Evolutionary conservation across 805 yeast species (phyloP).

Genomic region (Cyberlindnera nakhonratchasimensis): DNA sequence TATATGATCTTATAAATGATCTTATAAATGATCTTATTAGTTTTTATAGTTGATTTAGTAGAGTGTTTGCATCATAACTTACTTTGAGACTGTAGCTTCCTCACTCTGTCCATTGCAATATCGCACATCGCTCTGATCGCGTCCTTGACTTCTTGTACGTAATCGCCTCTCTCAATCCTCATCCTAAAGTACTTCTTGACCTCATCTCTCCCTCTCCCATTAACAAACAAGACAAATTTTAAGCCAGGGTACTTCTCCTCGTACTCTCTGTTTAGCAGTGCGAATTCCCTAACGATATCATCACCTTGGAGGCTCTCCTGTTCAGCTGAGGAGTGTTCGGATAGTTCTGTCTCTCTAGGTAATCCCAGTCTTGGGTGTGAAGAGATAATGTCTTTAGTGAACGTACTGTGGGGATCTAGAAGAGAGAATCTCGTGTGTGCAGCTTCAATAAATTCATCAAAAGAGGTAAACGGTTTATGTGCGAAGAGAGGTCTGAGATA

Average conservation of each 20-base stretch:
- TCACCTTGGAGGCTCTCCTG: constrained; percentile 60
- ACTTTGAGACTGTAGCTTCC: constrained; percentile 42
- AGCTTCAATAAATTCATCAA: constrained; percentile 16
- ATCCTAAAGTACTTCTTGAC: constrained; percentile 60
- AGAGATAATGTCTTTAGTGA: constrained; percentile 53
- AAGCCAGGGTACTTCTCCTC: constrained; percentile 67
- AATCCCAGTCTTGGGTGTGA: constrained; percentile 93
- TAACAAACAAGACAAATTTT: constrained; percentile 84
- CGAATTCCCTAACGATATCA: constrained; percentile 46
- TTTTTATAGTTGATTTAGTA: background rate
- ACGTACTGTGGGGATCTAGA: constrained; percentile 16
- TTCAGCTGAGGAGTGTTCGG: constrained; percentile 65
- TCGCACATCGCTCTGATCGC: constrained; percentile 91
- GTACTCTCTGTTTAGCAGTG: constrained; percentile 54
- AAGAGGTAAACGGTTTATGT: constrained; percentile 6
- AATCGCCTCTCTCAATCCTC: constrained; percentile 56
- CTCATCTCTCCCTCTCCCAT: constrained; percentile 66
- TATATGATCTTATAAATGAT: too few species aligned
- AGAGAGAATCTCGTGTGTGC: constrained; percentile 15
- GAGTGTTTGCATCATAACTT: constrained; percentile 17
- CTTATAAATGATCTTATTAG: constrained; percentile 11
- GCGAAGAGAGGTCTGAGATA: constrained; percentile 20
- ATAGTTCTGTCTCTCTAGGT: constrained; percentile 43
- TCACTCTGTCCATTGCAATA: constrained; percentile 76
- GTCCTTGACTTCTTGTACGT: constrained; percentile 51